Conservation (phyloP, 179 eudicot genomes). For the Pouteria campechiana region DNA sequence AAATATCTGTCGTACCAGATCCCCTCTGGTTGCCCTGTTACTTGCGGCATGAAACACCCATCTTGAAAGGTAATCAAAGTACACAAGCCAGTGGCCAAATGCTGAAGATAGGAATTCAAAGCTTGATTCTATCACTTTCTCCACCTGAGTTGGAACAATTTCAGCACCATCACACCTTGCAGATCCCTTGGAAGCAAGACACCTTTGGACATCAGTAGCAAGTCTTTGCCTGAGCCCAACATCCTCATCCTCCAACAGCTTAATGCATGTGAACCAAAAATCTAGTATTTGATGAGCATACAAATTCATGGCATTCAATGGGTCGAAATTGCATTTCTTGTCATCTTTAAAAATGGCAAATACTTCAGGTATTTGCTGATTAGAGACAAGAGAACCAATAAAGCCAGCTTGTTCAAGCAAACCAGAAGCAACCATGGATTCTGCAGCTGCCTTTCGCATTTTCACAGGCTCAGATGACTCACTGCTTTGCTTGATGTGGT, state of each 20-base stretch:
- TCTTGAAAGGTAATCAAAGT: conserved; percentile 49
- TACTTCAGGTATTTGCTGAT: conserved; percentile 15
- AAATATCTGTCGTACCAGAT: conserved; percentile 78
- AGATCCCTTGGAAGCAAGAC: conserved; percentile 23
- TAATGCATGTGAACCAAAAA: conserved; percentile 74
- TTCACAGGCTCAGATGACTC: conserved; percentile 71
- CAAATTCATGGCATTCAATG: conserved; percentile 18
- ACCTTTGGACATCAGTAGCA: conserved; percentile 59
- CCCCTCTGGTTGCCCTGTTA: conserved; percentile 38
- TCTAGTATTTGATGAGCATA: conserved; percentile 46
- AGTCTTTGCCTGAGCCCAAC: conserved; percentile 50
- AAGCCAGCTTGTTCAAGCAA: conserved; percentile 56
- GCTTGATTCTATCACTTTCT: conserved; percentile 66
- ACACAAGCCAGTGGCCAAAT: conserved; percentile 64
- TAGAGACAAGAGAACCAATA: conserved; percentile 31
- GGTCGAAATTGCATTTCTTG: conserved; percentile 13
- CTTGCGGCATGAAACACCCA: conserved; percentile 53
- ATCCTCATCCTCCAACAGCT: conserved; percentile 92
- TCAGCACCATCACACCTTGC: conserved; percentile 16
- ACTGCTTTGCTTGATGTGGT: conserved; percentile 41
- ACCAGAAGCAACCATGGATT: conserved; percentile 78
- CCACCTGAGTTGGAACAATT: conserved; percentile 76
- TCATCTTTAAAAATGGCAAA: no score
- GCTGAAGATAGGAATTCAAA: conserved; percentile 61
- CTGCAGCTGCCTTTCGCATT: conserved; percentile 84